Evolutionary conservation across 148 eudicot genomes (phyloP), one percentile per base, ranked within the genome.

Genomic region (Silene conica): DNA sequence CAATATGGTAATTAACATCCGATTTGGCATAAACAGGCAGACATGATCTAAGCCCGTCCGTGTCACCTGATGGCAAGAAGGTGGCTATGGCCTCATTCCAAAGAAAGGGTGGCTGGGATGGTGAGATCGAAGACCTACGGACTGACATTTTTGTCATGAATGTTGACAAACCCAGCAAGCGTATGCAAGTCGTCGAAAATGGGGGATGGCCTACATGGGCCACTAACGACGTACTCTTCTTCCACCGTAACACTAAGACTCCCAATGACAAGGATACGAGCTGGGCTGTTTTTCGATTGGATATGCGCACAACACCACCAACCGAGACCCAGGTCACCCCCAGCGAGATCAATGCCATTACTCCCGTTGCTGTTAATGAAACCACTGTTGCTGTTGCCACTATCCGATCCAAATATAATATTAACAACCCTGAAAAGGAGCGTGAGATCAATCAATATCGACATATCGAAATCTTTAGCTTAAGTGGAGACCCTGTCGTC

Each of bases 121-220:
- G 78, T 0, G 78, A 76, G 20, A 66, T 72, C 2, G 75, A 78
- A 38, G 59, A 71, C 62, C 26, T 78, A 7, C 12, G 68, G 20
- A 78, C 80, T 3, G 75, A 56, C 57, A 72, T 78, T 0, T 65
- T 31, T 28, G 76, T 72, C 2, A 78, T 78, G 76, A 62, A 78
- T 19, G 67, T 78, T 8, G 67, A 72, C 0, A 26, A 69, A 16
- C 66, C 80, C 2, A 25, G 34, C 10, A 66, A 65, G 7, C 80
- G 80, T 48, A 12, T 0, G 46, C 31, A 55, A 34, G 72, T 72
- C 14, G 76, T 73, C 0, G 62, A 15, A 6, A 65, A 78, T 19
- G 80, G 72, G 0, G 80, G 80, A 1, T 78, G 80, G 76, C 80
- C 80, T 4, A 76, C 74, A 9, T 76, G 79, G 79, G 79, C 60